Evolutionary conservation across 139 green algal genomes (phyloP).

Genomic region (Chlamydomonas sp.): DNA sequence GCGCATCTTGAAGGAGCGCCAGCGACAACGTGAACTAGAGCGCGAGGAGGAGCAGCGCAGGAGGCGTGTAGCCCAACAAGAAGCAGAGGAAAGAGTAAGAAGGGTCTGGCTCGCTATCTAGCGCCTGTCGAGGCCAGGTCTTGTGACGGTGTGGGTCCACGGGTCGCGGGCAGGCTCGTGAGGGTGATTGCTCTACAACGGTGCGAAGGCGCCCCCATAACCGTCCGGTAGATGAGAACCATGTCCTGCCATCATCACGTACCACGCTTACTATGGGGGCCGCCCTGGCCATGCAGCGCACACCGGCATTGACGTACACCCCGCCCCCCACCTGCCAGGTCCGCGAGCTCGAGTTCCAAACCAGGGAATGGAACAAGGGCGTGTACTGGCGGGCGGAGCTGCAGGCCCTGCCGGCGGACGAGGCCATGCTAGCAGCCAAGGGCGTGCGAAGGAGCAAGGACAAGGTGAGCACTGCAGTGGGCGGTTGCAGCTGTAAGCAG

Average conservation of each 20-base stretch:
- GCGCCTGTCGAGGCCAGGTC: too few species aligned
- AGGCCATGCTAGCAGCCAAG: slow-evolving; percentile 36
- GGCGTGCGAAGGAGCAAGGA: slow-evolving; percentile 73
- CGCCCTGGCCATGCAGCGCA: background rate
- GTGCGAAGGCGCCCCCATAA: too few species aligned
- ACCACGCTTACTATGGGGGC: too few species aligned
- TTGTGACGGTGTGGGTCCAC: too few species aligned
- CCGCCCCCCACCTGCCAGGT: slow-evolving; percentile 25
- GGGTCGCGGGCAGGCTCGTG: too few species aligned
- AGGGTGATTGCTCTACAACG: too few species aligned
- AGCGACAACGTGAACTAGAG: slow-evolving; percentile 47
- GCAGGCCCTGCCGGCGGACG: slow-evolving; percentile 50
- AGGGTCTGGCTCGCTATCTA: too few species aligned
- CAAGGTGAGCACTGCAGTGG: slow-evolving; percentile 55
- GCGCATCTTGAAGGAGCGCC: slow-evolving; percentile 36
- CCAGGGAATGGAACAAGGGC: slow-evolving; percentile 66
- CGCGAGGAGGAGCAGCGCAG: slow-evolving; percentile 51
- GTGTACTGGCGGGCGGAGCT: slow-evolving; percentile 62
- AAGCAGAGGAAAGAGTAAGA: slow-evolving; percentile 54
- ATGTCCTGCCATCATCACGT: too few species aligned
- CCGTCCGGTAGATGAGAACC: too few species aligned
- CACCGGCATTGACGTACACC: background rate
- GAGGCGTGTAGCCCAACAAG: slow-evolving; percentile 38
- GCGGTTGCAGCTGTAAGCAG: background rate
- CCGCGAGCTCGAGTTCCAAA: slow-evolving; percentile 43